A percentile compares a stretch with the other conserved stretches of the same genome.
Evolutionary conservation across 352 stramenopile species (phyloP).

Genomic region (Phytophthora megakarya): DNA sequence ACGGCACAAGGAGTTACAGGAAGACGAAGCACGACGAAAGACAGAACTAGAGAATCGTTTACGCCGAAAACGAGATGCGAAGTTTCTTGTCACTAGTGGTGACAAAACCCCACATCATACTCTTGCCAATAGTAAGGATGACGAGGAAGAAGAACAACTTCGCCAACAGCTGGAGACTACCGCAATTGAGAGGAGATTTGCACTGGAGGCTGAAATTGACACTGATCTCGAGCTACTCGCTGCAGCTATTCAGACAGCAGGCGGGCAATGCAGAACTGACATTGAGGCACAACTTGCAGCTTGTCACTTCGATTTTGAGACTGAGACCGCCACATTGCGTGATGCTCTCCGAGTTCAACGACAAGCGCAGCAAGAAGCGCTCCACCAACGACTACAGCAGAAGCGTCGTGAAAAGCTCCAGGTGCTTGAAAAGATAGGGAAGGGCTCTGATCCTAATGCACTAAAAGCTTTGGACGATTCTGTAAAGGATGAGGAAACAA

Average conservation of each 20-base stretch:
- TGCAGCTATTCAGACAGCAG: constrained; percentile 23
- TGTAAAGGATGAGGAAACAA: constrained; percentile 10
- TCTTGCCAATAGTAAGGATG: not conserved
- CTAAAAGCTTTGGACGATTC: constrained; percentile 17
- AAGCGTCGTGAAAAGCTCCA: constrained; percentile 19
- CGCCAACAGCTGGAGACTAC: constrained; percentile 22
- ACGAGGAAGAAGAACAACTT: constrained; percentile 15
- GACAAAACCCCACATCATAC: not conserved
- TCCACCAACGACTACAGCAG: constrained; percentile 20
- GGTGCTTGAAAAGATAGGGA: constrained; percentile 7
- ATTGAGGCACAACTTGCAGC: constrained; percentile 34
- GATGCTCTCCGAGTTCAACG: constrained; percentile 26
- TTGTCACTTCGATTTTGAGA: constrained; percentile 37
- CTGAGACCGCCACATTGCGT: constrained; percentile 26
- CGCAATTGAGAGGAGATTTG: constrained; percentile 25
- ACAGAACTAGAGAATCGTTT: constrained; percentile 29
- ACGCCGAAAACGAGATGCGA: constrained; percentile 21
- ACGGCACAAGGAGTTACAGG: constrained; percentile 28
- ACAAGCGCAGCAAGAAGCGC: constrained; percentile 24
- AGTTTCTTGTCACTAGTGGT: not conserved
- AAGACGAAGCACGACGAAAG: constrained; percentile 24
- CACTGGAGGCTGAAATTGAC: constrained; percentile 31
- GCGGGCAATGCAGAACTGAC: constrained; percentile 23
- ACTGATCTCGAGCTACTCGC: constrained; percentile 35
- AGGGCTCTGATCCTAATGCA: not conserved